These are phyloP conservation scores for Penicillium sp. DNA, from an alignment of 2,329 filamentous ascomycete genomes.

Conservation along the genomic window DNA sequence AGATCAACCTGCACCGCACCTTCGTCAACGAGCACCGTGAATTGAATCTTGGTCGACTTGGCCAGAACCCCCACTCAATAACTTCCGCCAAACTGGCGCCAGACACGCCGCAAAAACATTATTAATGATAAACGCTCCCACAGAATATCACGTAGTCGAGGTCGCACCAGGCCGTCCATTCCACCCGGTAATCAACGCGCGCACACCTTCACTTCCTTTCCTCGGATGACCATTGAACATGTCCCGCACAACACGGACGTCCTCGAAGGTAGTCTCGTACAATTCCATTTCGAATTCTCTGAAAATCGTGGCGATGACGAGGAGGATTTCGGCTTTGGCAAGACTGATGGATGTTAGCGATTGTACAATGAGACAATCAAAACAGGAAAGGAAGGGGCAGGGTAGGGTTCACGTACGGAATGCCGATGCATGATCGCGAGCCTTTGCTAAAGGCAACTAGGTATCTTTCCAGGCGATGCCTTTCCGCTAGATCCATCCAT, in stretches of 20 bases:
- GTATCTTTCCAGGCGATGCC: conserved; percentile 38
- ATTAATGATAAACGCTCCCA: background rate
- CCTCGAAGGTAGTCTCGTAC: conserved; percentile 35
- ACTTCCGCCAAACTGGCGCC: no score
- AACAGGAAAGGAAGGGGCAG: no score
- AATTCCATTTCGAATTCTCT: conserved; percentile 35
- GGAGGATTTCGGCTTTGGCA: conserved; percentile 36
- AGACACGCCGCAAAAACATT: no score
- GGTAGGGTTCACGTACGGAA: conserved; percentile 34
- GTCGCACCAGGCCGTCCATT: background rate
- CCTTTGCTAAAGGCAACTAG: conserved; percentile 46
- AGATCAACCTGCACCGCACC: no score
- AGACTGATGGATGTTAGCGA: conserved; percentile 23
- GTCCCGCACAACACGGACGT: conserved; percentile 32
- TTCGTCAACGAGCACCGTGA: no score
- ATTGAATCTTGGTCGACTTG: no score
- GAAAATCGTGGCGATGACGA: conserved; percentile 33
- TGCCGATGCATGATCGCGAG: conserved; percentile 50
- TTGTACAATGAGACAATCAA: background rate
- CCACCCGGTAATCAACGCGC: conserved; percentile 18
- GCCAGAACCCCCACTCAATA: no score
- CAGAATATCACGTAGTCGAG: background rate
- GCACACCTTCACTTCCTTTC: conserved; percentile 23
- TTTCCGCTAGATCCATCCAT: conserved; percentile 37
- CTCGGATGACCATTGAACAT: conserved; percentile 23